Base-by-base conservation (phyloP, 805 yeast genomes). In the Maudiozyma turicensis region DNA sequence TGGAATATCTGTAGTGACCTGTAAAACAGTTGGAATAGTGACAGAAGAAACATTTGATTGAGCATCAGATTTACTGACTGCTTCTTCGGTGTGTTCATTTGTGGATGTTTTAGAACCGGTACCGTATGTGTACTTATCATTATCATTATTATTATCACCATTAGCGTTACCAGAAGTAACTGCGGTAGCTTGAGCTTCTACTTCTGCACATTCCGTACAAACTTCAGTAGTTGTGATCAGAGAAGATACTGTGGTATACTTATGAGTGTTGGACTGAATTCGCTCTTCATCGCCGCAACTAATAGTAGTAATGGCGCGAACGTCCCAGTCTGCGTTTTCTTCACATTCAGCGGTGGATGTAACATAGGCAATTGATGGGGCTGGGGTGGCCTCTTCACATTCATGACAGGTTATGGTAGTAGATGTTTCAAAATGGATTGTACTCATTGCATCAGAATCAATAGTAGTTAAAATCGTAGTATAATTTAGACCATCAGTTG, bases 121-220 rank as follows among this genome's bases (percentile, higher is more conserved):
- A 20, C 26, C 4, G 26, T 20, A 20, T 20, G 26, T 20, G 26
- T 20, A 32, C n/a, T 52, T 45, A n/a, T 57, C 46, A 20, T 53
- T 14, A n/a, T 44, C 35, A 28, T 48, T 35, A 5, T 54, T 46
- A 13, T 2, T 15, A 30, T 10, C 13, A 31, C 6, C 37, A 5
- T 30, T 32, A 13, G 44, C 35, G n/a, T 5, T 11, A 42, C 20
- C 9, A 11, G 37, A 4, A 3, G 30, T 11, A 28, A 11, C 31
- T 5, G 37, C 37, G 10, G 44, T 30, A 14, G 37, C 44, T 20
- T 10, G 30, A 8, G 37, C 35, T 15, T 32, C 29, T 9, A 13
- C 1, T 14, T 42, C 37, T n/a, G 30, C 37, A 32, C 44, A 42
- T 42, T 42, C 37, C 15, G 26, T 11, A 42, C 44, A 42, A 8